Evolutionary conservation across 495 filamentous ascomycete species (phyloP), one percentile per base, ranked within the genome.

Genomic region (Neurospora intermedia): DNA sequence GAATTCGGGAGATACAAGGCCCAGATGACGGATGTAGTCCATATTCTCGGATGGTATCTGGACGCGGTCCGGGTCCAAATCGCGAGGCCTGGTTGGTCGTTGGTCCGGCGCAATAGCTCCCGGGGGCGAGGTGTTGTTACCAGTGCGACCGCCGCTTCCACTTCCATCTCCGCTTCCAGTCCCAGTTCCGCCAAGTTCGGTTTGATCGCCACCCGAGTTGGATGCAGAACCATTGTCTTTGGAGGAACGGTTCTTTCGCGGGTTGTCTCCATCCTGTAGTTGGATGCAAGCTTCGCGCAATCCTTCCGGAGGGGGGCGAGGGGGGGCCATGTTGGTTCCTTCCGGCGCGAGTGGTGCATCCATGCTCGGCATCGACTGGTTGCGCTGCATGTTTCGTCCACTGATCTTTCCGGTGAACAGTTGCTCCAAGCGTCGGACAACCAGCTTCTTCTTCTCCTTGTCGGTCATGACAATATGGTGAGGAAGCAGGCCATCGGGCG

Each of bases 21-120:
- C 90, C 6, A 94, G 82, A 80, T 91, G 91, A 31, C 88, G 87
- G 71, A 94, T 89, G 78, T 94, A 94, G 16, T 90, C 84, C 75
- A 94, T 87, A 76, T 93, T 94, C 42, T 94, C 90, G 20, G 83
- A 84, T 4, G 92, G 89, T 43, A 88, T 83, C 75, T 92, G 91
- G 31, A 85, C 83, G 35, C 91, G 87, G 74, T 89, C 84, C 41
- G 90, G 88, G 78, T 94, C 92, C 69, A 93, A 81, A 76, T 94
- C 92, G 62, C 89, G 83, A 45, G 90, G 91, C 43, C 91, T 81
- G 4, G 92, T 94, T 23, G 92, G 92, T 18, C 92, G 83, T 78
- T 94, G 92, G 70, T 91, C 89, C 43, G 80, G 80, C 45, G 77
- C 78, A 38, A 80, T 76, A 70, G 79, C 79, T 23, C 73, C 78